Evolutionary conservation across 164 flowering plant species (phyloP).

Genomic region (Cinnamomum micranthum): DNA sequence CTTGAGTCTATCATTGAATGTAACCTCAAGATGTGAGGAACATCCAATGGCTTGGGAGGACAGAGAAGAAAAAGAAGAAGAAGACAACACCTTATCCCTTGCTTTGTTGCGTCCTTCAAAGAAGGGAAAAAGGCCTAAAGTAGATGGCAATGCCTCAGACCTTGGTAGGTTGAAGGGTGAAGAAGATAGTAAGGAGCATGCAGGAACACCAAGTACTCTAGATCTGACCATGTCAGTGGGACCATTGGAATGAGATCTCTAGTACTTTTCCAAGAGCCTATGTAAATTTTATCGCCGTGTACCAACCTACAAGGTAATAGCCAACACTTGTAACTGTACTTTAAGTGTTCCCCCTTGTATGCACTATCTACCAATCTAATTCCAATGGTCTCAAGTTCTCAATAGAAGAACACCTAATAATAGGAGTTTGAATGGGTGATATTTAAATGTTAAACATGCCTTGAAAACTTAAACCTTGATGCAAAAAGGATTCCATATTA

Average conservation of each 20-base stretch:
- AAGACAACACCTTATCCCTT: slow-evolving; percentile 37
- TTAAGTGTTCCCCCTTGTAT: slow-evolving; percentile 9
- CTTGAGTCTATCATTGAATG: slow-evolving; percentile 47
- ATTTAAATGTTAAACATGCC: not conserved
- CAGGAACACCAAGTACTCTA: slow-evolving; percentile 58
- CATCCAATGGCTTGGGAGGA: slow-evolving; percentile 1
- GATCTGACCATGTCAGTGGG: slow-evolving; percentile 85
- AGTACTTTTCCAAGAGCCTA: slow-evolving; percentile 44
- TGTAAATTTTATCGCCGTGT: slow-evolving; percentile 13
- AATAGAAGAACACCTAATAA: not conserved
- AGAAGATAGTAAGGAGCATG: slow-evolving; percentile 16
- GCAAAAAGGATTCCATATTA: not conserved
- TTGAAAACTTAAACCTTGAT: not conserved
- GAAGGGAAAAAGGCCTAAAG: not conserved
- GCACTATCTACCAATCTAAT: slow-evolving; percentile 1
- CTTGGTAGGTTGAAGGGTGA: slow-evolving; percentile 31
- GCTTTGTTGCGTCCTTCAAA: slow-evolving; percentile 35
- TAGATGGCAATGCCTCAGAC: slow-evolving; percentile 9
- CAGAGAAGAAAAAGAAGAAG: slow-evolving; percentile 12
- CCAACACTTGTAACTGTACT: slow-evolving; percentile 22
- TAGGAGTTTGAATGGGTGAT: not conserved
- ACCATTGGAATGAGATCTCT: slow-evolving; percentile 79
- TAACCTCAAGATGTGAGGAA: slow-evolving; percentile 17
- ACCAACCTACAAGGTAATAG: slow-evolving; percentile 12
- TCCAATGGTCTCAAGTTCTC: not conserved